Evolutionary conservation across 345 rosid species (phyloP).

Genomic region (Lumnitzera littorea): DNA sequence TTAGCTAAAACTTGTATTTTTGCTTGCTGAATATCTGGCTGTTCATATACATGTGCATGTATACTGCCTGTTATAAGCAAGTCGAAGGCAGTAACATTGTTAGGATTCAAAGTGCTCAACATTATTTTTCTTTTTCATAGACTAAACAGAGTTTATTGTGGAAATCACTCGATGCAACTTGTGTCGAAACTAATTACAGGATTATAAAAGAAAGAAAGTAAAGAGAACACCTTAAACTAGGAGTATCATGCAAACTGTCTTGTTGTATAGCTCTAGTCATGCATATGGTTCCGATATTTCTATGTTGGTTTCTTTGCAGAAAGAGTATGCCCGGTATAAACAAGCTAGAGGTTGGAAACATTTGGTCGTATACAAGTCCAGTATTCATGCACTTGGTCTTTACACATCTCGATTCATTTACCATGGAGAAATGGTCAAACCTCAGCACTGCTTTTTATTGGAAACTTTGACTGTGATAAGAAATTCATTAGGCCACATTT

Average conservation of each 20-base stretch:
- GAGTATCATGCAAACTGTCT: too few species aligned
- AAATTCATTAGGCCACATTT: conserved; percentile 2
- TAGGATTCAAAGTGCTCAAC: too few species aligned
- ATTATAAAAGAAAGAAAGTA: too few species aligned
- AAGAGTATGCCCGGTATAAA: conserved; percentile 47
- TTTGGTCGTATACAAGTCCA: conserved; percentile 56
- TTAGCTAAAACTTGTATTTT: neutral
- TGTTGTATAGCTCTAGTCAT: neutral
- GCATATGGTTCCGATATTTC: neutral
- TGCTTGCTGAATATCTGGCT: neutral
- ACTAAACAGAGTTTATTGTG: too few species aligned
- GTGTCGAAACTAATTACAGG: too few species aligned
- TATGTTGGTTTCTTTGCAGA: conserved; percentile 23
- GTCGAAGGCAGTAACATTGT: too few species aligned
- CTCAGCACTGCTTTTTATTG: conserved; percentile 6
- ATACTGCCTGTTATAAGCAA: too few species aligned
- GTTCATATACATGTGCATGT: neutral
- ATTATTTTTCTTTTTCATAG: too few species aligned
- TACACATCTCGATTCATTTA: conserved; percentile 46
- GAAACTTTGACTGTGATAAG: conserved; percentile 1
- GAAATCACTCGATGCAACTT: too few species aligned
- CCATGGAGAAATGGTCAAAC: conserved; percentile 47
- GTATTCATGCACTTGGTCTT: conserved; percentile 57
- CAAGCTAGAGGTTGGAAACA: conserved; percentile 43
- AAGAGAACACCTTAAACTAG: too few species aligned